Conservation (phyloP, 441 rosid species). For the Populus hybrid region DNA sequence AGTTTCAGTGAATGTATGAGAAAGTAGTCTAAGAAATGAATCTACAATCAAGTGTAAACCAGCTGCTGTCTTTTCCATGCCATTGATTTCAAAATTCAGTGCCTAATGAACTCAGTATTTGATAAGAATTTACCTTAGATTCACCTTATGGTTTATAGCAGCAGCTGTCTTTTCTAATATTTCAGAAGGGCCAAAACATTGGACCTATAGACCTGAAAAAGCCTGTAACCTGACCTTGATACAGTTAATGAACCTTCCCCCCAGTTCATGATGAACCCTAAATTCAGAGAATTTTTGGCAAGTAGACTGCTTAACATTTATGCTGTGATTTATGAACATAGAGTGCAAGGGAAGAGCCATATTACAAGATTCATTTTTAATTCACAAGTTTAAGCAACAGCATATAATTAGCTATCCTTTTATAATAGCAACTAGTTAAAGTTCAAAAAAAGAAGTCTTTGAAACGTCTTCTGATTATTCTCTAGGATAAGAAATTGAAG, state of each 20-base stretch:
- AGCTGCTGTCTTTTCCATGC: neutral
- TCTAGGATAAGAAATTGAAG: neutral
- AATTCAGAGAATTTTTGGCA: neutral
- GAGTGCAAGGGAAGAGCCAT: neutral
- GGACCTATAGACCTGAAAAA: neutral
- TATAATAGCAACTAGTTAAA: neutral
- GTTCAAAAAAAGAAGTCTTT: neutral
- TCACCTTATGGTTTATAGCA: neutral
- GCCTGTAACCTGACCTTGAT: neutral
- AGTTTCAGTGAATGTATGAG: neutral
- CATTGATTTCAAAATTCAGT: neutral
- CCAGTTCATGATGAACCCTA: neutral
- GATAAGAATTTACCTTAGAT: neutral
- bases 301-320: neutral
- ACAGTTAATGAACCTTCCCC: neutral
- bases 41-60: neutral
- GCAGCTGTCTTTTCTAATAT: neutral
- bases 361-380: neutral
- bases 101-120: neutral
- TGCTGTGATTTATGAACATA: neutral
- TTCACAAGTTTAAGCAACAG: neutral
- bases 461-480: neutral
- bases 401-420: neutral
- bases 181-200: neutral
- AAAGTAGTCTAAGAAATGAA: neutral